Percentiles rank a stretch among this genome's conserved stretches.
Conservation (phyloP, 495 filamentous ascomycete genomes). For the Podospora australis region DNA sequence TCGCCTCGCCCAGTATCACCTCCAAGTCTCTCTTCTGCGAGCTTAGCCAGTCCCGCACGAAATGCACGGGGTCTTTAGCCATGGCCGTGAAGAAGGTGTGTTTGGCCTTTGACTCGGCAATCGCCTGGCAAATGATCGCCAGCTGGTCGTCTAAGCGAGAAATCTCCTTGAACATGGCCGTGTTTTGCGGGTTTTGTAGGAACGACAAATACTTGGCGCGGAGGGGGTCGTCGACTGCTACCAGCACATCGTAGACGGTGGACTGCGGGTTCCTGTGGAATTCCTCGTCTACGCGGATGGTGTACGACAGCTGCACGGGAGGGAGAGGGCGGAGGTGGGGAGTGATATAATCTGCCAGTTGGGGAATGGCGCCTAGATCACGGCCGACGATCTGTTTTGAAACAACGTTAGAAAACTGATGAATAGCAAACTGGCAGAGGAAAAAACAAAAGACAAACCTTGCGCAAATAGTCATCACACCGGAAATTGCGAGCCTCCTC, state of each 20-base stretch:
- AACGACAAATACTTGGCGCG: conserved; percentile 60
- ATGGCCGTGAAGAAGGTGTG: conserved; percentile 75
- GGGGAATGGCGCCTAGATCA: conserved; percentile 83
- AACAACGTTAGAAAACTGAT: conserved; percentile 14
- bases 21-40: conserved; percentile 88
- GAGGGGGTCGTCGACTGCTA: conserved; percentile 78
- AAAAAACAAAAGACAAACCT: background rate
- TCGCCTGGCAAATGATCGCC: conserved; percentile 67
- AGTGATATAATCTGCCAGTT: conserved; percentile 68
- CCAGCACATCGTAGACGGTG: conserved; percentile 83
- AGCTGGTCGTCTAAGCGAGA: conserved; percentile 73
- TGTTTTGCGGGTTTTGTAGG: conserved; percentile 48
- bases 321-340: conserved; percentile 71
- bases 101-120: conserved; percentile 73
- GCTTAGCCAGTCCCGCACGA: conserved; percentile 76
- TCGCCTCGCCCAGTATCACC: conserved; percentile 76
- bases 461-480: conserved; percentile 72
- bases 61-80: conserved; percentile 71
- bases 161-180: conserved; percentile 62
- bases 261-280: conserved; percentile 61
- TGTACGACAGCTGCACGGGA: conserved; percentile 82
- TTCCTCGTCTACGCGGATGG: conserved; percentile 84
- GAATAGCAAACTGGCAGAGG: background rate
- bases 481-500: conserved; percentile 87
- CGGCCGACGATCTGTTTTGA: conserved; percentile 64